Conservation (phyloP, 441 rosid genomes). For the Pelargonium fulgidum region DNA sequence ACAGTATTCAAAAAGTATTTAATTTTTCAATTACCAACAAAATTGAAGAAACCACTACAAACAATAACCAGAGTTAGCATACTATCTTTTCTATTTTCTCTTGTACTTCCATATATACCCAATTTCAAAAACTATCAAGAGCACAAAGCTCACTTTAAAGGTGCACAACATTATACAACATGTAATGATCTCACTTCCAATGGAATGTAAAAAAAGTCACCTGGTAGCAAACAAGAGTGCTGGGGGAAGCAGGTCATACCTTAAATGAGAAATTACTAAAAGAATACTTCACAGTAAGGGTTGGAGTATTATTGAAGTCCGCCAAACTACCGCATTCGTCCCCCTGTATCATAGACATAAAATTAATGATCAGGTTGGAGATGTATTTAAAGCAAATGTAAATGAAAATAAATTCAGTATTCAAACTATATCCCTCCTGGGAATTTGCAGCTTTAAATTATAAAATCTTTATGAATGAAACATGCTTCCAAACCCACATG, state of each 20-base stretch:
- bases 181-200: neutral
- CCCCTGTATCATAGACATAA: slow-evolving; percentile 42
- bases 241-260: slow-evolving; percentile 37
- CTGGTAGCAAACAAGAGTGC: neutral
- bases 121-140: neutral
- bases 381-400: neutral
- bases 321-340: slow-evolving; percentile 81
- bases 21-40: neutral
- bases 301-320: slow-evolving; percentile 52
- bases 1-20: neutral
- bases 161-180: neutral
- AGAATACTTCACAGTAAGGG: slow-evolving; percentile 68
- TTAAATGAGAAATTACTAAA: slow-evolving; percentile 96
- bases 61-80: neutral
- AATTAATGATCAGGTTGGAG: slow-evolving; percentile 8
- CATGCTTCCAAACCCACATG: neutral
- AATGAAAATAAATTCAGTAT: neutral
- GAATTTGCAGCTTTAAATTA: neutral
- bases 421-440: neutral
- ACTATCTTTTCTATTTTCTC: neutral
- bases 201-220: neutral
- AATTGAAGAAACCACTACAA: neutral
- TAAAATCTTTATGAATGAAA: neutral
- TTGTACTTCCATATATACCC: neutral
- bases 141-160: neutral